Evolutionary conservation across 176 grass and related monocot species (phyloP).

Genomic region (Oryza longistaminata): DNA sequence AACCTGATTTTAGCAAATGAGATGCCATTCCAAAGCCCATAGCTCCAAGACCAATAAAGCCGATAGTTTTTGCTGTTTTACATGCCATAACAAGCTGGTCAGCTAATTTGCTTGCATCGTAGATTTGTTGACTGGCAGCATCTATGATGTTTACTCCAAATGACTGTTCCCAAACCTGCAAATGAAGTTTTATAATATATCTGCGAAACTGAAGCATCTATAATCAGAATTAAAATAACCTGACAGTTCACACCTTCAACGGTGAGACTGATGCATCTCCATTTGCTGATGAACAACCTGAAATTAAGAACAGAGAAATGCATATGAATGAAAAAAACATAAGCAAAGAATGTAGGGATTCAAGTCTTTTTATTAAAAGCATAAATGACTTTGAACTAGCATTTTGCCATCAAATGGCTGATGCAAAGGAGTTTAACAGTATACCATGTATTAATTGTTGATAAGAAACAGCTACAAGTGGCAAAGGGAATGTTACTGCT

Average conservation of each 20-base stretch:
- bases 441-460: constrained; percentile 90
- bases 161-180: constrained; percentile 82
- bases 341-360: background rate
- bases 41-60: constrained; percentile 97
- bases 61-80: constrained; percentile 70
- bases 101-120: constrained; percentile 71
- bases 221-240: constrained; percentile 17
- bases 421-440: constrained; percentile 26
- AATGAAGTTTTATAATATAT: constrained; percentile 36
- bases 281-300: constrained; percentile 64
- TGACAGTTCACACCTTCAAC: constrained; percentile 61
- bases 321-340: constrained; percentile 27
- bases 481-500: constrained; percentile 77
- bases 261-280: constrained; percentile 54
- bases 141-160: constrained; percentile 84
- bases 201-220: constrained; percentile 20
- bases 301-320: constrained; percentile 36
- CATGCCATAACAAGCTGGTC: constrained; percentile 57
- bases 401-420: background rate
- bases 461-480: constrained; percentile 68
- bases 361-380: constrained; percentile 1
- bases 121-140: constrained; percentile 68
- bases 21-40: constrained; percentile 98
- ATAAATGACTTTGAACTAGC: background rate
- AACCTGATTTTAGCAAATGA: constrained; percentile 92